phyloP scores from a whole-genome alignment of 805 yeast species.

The Kodamaea sagamina region DNA sequence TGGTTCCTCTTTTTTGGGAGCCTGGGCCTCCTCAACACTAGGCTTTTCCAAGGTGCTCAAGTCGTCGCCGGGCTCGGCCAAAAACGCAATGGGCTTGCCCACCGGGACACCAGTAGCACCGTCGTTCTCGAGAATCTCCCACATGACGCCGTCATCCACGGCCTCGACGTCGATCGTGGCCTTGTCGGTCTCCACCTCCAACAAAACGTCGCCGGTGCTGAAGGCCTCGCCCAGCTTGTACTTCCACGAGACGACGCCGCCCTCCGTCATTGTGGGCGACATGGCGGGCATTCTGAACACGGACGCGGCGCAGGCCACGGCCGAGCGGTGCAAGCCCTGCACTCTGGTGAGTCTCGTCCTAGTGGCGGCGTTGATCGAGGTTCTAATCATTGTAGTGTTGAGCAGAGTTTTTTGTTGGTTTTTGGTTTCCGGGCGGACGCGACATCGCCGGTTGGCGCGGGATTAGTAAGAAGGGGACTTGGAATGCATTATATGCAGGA shows the following conservation, averaged over 20 bases:
- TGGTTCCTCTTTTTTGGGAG: conserved; percentile 23
- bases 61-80: conserved; percentile 90
- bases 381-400: conserved; percentile 14
- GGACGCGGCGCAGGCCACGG: conserved; percentile 35
- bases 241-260: conserved; percentile 91
- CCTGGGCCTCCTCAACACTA: conserved; percentile 34
- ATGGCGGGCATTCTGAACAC: conserved; percentile 93
- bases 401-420: conserved; percentile 9
- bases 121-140: conserved; percentile 65
- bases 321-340: conserved; percentile 34
- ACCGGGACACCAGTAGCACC: conserved; percentile 84
- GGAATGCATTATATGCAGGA: no score
- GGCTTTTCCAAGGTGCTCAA: conserved; percentile 64
- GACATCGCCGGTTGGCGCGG: no score
- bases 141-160: conserved; percentile 87
- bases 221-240: conserved; percentile 68
- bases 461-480: no score
- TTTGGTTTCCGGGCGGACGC: conserved; percentile 6
- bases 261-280: conserved; percentile 98
- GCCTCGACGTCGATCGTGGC: conserved; percentile 85
- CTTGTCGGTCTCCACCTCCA: conserved; percentile 86
- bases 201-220: conserved; percentile 76
- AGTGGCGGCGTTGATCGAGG: conserved; percentile 9
- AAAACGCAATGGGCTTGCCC: conserved; percentile 84
- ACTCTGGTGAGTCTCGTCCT: conserved; percentile 14